These are phyloP conservation scores for Rhododendron mucronatum DNA, from an alignment of 148 eudicot species.

Conservation along the genomic window DNA sequence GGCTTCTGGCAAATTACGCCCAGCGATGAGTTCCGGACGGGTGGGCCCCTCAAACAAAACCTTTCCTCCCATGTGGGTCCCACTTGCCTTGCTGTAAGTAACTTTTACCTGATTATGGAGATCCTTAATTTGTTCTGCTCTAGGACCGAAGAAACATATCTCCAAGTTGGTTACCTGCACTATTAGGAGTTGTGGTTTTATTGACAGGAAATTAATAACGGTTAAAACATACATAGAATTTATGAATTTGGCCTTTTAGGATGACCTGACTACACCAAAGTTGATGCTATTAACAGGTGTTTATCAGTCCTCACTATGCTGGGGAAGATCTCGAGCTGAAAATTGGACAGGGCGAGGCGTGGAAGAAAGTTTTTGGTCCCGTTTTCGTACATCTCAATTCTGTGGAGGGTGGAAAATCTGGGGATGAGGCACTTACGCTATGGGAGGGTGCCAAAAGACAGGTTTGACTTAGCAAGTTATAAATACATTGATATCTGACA, in stretches of 20 bases:
- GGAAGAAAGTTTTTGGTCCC: constrained; percentile 98
- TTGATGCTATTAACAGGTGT: constrained; percentile 42
- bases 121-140: neutral
- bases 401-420: constrained; percentile 19
- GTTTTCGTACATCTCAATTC: constrained; percentile 80
- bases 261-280: neutral
- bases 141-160: neutral
- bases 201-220: neutral
- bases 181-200: neutral
- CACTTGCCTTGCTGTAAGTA: constrained; percentile 53
- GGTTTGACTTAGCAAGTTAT: constrained; percentile 30
- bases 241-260: neutral
- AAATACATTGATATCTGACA: neutral
- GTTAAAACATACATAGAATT: too few relatives aligned
- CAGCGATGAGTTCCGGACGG: constrained; percentile 69
- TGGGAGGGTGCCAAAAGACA: constrained; percentile 91
- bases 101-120: neutral
- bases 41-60: constrained; percentile 78
- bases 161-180: neutral
- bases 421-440: constrained; percentile 50
- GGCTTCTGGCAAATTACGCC: constrained; percentile 86
- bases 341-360: constrained; percentile 64
- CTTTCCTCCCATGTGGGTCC: constrained; percentile 94
- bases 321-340: constrained; percentile 68
- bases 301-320: constrained; percentile 74